Evolutionary conservation across 2,329 filamentous ascomycete genomes (phyloP).

Genomic region (Aspergillus tamarii): DNA sequence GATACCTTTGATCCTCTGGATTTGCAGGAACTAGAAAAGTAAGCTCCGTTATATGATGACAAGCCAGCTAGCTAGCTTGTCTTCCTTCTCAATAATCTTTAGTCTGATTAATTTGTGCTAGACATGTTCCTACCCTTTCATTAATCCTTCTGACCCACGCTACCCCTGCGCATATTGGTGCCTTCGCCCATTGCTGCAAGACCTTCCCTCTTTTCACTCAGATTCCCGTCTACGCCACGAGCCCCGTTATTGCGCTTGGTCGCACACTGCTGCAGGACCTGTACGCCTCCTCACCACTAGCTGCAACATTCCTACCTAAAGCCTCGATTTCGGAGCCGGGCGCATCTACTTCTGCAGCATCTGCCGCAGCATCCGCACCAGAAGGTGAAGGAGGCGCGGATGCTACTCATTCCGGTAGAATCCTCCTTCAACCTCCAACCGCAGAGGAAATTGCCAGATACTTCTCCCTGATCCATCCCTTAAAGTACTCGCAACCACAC

Average conservation of each 20-base stretch:
- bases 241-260: constrained; percentile 89
- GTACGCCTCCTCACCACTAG: constrained; percentile 86
- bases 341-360: constrained; percentile 52
- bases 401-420: constrained; percentile 38
- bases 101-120: constrained; percentile 37
- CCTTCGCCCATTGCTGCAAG: constrained; percentile 96
- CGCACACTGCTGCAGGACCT: constrained; percentile 89
- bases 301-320: constrained; percentile 78
- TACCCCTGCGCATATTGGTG: constrained; percentile 86
- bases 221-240: constrained; percentile 92
- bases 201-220: constrained; percentile 88
- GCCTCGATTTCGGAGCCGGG: constrained; percentile 64
- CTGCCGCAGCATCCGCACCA: constrained; percentile 34
- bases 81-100: constrained; percentile 13
- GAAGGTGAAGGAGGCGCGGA: constrained; percentile 37
- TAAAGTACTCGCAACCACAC: constrained; percentile 97
- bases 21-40: constrained; percentile 89
- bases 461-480: constrained; percentile 84
- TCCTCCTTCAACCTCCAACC: constrained; percentile 71
- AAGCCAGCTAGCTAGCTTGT: neutral
- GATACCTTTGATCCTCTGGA: constrained; percentile 81
- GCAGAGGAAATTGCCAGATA: constrained; percentile 88
- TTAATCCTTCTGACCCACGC: constrained; percentile 94
- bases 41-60: constrained; percentile 35
- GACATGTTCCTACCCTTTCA: constrained; percentile 88